phyloP scores from a whole-genome alignment of 441 rosid species.

The Croton setiger region DNA sequence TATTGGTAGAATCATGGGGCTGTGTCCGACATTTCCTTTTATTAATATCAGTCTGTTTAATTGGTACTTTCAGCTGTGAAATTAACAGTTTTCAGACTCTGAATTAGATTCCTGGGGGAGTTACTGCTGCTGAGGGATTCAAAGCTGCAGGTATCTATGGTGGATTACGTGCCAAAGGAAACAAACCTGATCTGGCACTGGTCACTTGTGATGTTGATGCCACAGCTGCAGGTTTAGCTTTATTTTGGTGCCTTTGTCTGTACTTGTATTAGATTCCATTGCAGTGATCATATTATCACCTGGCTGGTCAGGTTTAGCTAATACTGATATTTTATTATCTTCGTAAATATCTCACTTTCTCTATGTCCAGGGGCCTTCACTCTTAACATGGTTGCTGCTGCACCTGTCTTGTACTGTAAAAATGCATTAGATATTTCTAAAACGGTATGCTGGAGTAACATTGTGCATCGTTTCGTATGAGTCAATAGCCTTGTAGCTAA shows the following conservation, averaged over 20 bases:
- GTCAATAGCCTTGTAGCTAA: neutral
- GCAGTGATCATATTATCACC: neutral
- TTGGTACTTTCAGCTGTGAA: neutral
- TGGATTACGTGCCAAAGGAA: conserved; percentile 80
- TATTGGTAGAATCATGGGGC: neutral
- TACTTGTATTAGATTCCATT: neutral
- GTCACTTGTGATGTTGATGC: conserved; percentile 89
- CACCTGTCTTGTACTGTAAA: conserved; percentile 86
- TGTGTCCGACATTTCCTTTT: neutral
- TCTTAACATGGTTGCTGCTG: conserved; percentile 85
- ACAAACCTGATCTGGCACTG: conserved; percentile 90
- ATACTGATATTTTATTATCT: neutral
- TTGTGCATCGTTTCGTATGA: conserved; percentile 5
- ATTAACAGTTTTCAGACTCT: conserved; percentile 1
- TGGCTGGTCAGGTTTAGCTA: neutral
- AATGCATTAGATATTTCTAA: conserved; percentile 45
- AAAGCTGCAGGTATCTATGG: conserved; percentile 82
- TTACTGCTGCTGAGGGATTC: conserved; percentile 93
- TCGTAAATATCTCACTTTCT: neutral
- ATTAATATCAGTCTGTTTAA: neutral
- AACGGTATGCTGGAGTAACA: conserved; percentile 39
- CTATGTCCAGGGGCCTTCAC: conserved; percentile 70
- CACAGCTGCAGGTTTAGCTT: conserved; percentile 61
- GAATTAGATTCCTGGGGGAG: conserved; percentile 84
- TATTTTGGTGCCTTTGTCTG: neutral